Percentiles rank a stretch among this genome's conserved stretches.
Conservation (phyloP, 2,329 filamentous ascomycete species). For the Juglanconis juglandina region DNA sequence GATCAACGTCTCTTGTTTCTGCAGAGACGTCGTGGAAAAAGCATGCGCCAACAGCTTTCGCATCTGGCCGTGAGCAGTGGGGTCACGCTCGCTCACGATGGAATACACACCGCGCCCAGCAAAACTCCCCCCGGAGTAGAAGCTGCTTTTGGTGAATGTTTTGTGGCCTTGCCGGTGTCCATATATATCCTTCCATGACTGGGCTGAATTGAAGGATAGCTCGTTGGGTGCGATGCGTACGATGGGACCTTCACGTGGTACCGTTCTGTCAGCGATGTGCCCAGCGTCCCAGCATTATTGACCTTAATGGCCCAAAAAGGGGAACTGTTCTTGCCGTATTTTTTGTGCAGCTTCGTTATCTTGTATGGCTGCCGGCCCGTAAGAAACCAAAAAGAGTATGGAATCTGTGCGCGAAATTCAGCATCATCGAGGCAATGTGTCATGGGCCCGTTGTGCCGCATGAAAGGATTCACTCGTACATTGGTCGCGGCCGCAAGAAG, state of each 20-base stretch:
- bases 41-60: conserved; percentile 21
- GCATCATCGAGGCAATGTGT: too few species aligned
- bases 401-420: not conserved
- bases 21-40: conserved; percentile 26
- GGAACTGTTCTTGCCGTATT: conserved; percentile 6
- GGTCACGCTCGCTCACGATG: conserved; percentile 24
- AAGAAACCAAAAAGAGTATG: conserved; percentile 3
- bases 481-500: not conserved
- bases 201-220: not conserved
- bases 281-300: too few species aligned
- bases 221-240: not conserved
- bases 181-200: conserved; percentile 19
- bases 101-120: conserved; percentile 18
- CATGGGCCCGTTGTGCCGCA: not conserved
- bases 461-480: not conserved
- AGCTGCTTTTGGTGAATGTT: conserved; percentile 24
- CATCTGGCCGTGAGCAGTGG: conserved; percentile 22
- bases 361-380: conserved; percentile 8
- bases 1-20: conserved; percentile 26
- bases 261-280: too few species aligned
- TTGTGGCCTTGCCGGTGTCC: conserved; percentile 15
- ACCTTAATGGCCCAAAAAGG: too few species aligned
- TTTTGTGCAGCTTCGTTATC: conserved; percentile 1
- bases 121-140: conserved; percentile 23
- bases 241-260: not conserved